phyloP scores from a whole-genome alignment of 805 yeast genomes.

The Candida pseudofarinosa region DNA sequence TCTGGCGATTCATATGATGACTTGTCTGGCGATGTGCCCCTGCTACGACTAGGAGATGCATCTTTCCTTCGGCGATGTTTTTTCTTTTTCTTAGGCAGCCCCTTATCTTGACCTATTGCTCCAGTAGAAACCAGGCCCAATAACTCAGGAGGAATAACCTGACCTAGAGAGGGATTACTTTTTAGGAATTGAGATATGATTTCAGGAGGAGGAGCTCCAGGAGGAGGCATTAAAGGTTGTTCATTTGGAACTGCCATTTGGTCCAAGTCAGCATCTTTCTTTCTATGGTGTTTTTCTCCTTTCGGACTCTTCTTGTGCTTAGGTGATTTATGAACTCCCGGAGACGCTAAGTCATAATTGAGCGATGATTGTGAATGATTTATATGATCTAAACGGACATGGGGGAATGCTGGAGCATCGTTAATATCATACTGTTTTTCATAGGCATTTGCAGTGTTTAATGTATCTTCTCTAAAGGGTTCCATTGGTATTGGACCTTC shows the following conservation, averaged over 20 bases:
- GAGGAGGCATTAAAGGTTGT: background rate
- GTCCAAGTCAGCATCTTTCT: background rate
- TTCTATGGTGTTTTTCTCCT: background rate
- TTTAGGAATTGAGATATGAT: background rate
- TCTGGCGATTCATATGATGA: background rate
- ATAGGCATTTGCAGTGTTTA: no score
- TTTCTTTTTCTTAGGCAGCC: slow-evolving; percentile 1
- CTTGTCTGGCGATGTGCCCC: background rate
- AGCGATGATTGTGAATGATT: background rate
- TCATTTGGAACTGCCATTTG: background rate
- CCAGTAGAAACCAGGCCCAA: background rate
- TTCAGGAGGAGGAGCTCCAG: background rate
- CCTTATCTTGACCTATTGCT: background rate
- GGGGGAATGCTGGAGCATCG: background rate
- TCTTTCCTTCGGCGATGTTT: background rate
- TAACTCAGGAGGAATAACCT: background rate
- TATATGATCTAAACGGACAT: no score
- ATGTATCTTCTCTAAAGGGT: no score
- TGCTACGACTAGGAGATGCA: background rate
- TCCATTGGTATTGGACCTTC: no score
- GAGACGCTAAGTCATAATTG: background rate
- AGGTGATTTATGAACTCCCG: background rate
- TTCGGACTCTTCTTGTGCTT: background rate
- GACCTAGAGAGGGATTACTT: background rate
- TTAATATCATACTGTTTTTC: no score